phyloP scores from a whole-genome alignment of 257 asterid species.

The Solanum sitiens region DNA sequence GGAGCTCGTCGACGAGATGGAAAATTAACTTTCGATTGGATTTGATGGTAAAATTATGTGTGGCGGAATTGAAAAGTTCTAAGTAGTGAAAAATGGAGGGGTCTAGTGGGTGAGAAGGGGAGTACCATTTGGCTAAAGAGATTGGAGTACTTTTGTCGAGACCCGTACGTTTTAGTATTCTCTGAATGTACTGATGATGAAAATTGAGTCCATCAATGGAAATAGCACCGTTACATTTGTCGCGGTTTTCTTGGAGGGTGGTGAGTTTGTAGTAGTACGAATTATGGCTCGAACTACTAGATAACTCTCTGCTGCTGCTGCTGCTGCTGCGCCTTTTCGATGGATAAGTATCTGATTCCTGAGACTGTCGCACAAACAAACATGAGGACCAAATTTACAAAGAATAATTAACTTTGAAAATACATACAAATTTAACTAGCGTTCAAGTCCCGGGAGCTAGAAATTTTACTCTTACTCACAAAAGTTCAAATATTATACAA shows the following conservation, averaged over 20 bases:
- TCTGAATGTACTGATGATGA: constrained; percentile 31
- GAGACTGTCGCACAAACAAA: constrained; percentile 23
- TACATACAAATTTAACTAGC: no score
- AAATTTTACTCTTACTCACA: no score
- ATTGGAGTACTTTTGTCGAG: constrained; percentile 21
- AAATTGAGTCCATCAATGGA: constrained; percentile 15
- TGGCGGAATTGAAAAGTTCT: constrained; percentile 39
- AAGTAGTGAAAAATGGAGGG: constrained; percentile 71
- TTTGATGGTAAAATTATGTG: constrained; percentile 12
- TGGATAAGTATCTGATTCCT: constrained; percentile 45
- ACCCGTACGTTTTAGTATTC: constrained; percentile 58
- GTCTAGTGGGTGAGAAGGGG: constrained; percentile 58
- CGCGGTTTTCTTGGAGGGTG: constrained; percentile 21
- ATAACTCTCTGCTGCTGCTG: constrained; percentile 45
- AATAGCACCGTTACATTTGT: constrained; percentile 15
- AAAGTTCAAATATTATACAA: neutral
- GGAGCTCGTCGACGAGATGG: constrained; percentile 59
- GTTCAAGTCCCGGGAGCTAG: no score
- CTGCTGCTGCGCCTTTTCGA: constrained; percentile 43
- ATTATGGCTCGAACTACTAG: constrained; percentile 41
- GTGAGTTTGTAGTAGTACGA: constrained; percentile 30
- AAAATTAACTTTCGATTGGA: constrained; percentile 61
- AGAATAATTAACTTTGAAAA: no score
- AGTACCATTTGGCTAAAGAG: constrained; percentile 42
- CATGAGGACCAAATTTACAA: neutral